A percentile compares a stretch with the other conserved stretches of the same genome.
Conservation (phyloP, 1,284 basidiomycete genomes). For the Takashimella tepidaria region DNA sequence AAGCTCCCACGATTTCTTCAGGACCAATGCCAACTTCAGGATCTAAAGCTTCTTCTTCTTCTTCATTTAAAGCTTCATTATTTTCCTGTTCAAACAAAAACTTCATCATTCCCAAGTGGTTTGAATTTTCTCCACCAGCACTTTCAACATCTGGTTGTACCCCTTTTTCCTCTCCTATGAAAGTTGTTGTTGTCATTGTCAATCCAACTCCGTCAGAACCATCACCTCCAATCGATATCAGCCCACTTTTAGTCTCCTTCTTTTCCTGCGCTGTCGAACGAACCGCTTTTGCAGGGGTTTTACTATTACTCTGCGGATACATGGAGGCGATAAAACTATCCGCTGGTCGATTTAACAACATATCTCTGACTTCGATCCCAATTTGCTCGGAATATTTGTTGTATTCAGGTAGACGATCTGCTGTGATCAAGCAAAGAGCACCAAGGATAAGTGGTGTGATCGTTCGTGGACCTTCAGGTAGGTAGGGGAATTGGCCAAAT, state of each 20-base stretch:
- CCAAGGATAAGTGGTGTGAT: slow-evolving; percentile 44
- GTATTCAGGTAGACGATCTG: slow-evolving; percentile 28
- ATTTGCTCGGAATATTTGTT: slow-evolving; percentile 20
- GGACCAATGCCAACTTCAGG: slow-evolving; percentile 45
- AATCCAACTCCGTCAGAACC: not conserved
- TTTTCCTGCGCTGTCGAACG: not conserved
- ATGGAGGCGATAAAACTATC: slow-evolving; percentile 23
- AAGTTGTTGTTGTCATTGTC: not conserved
- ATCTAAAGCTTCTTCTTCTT: slow-evolving; percentile 28
- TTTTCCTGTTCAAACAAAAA: slow-evolving; percentile 12
- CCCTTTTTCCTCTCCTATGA: no score
- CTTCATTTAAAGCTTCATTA: slow-evolving; percentile 20
- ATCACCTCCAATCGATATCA: no score
- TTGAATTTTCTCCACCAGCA: not conserved
- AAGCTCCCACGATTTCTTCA: slow-evolving; percentile 44
- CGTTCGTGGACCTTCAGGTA: slow-evolving; percentile 27
- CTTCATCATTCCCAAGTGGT: not conserved
- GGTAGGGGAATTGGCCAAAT: slow-evolving; percentile 39
- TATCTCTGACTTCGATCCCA: slow-evolving; percentile 24
- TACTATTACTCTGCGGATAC: slow-evolving; percentile 8
- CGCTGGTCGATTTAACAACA: slow-evolving; percentile 34
- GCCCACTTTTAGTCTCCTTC: not conserved
- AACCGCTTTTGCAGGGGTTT: no score
- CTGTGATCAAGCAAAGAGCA: slow-evolving; percentile 36
- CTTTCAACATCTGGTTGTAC: no score